phyloP scores from a whole-genome alignment of 148 eudicot genomes.

The Silene latifolia region DNA sequence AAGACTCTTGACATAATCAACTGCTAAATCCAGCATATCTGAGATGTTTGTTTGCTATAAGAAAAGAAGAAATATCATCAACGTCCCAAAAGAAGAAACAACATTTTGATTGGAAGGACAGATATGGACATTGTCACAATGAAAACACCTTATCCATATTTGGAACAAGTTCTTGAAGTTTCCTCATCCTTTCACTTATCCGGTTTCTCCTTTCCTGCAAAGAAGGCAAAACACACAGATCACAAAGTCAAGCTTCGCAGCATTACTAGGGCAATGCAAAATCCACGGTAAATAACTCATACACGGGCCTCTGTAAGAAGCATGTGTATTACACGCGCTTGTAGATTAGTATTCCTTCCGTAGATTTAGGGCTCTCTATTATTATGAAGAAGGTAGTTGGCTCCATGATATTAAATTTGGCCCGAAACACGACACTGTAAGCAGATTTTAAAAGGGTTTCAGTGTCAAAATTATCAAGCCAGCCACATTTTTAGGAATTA shows the following conservation, averaged over 20 bases:
- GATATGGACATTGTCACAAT: not conserved
- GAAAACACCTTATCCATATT: slow-evolving; percentile 85
- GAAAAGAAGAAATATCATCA: slow-evolving; percentile 11
- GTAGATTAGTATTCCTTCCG: too few relatives aligned
- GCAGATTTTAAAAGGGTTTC: too few relatives aligned
- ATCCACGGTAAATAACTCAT: too few relatives aligned
- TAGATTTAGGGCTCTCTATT: too few relatives aligned
- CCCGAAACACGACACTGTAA: too few relatives aligned
- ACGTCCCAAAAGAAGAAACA: not conserved
- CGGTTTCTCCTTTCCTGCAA: slow-evolving; percentile 75
- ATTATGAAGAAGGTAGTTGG: too few relatives aligned
- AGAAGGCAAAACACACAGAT: not conserved
- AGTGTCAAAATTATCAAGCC: too few relatives aligned
- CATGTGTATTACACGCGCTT: too few relatives aligned
- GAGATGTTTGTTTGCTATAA: slow-evolving; percentile 84
- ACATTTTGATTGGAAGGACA: not conserved
- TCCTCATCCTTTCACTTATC: slow-evolving; percentile 89
- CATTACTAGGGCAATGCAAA: too few relatives aligned
- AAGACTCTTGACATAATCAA: slow-evolving; percentile 75
- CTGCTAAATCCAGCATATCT: slow-evolving; percentile 84
- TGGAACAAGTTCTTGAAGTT: slow-evolving; percentile 85
- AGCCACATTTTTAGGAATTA: too few relatives aligned
- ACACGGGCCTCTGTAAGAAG: too few relatives aligned
- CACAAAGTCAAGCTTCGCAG: not conserved
- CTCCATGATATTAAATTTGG: too few relatives aligned